Evolutionary conservation across 352 stramenopile species (phyloP).

Genomic region (Phytophthora vignae): DNA sequence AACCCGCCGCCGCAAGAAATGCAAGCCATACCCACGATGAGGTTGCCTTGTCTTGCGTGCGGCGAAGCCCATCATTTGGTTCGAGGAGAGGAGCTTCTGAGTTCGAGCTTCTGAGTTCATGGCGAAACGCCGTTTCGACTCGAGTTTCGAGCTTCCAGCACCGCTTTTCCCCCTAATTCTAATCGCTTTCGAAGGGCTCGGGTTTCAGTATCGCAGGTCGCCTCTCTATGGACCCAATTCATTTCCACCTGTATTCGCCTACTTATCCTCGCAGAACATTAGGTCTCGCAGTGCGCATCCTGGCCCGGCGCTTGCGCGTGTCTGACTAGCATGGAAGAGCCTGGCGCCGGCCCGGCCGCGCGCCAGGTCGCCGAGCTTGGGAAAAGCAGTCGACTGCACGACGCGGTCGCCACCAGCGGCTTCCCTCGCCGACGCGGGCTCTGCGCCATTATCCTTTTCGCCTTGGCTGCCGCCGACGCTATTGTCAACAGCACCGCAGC

Average conservation of each 20-base stretch:
- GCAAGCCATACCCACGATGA: neutral
- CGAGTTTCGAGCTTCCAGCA: neutral
- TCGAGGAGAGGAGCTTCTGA: neutral
- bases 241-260: neutral
- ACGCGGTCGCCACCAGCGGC: neutral
- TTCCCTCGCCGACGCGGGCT: neutral
- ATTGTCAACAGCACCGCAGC: no score
- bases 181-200: neutral
- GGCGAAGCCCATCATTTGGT: neutral
- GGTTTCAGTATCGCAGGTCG: constrained; percentile 12
- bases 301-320: neutral
- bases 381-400: neutral
- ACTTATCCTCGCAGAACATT: neutral
- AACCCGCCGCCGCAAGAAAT: neutral
- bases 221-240: neutral
- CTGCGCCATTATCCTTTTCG: neutral
- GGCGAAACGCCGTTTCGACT: neutral
- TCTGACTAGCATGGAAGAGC: constrained; percentile 29
- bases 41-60: neutral
- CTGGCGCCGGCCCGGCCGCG: constrained; percentile 1
- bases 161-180: neutral
- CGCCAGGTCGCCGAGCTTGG: constrained; percentile 12
- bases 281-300: constrained; percentile 4
- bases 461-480: neutral
- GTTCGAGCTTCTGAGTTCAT: no score